Evolutionary conservation across 2,329 filamentous ascomycete genomes (phyloP), one percentile per base, ranked within the genome.

Genomic region (Trichoderma atroviride): DNA sequence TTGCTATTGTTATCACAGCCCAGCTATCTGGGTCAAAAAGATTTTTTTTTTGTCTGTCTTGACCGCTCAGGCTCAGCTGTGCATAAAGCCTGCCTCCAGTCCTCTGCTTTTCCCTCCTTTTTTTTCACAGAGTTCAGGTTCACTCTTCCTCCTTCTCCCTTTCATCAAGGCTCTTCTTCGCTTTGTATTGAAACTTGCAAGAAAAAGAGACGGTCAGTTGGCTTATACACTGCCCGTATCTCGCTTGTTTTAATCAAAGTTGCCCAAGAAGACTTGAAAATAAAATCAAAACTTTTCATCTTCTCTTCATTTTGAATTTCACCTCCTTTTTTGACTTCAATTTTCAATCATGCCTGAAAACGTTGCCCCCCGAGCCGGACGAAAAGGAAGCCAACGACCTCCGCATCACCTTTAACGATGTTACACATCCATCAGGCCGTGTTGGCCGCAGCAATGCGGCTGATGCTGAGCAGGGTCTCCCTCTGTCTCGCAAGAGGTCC

Each of bases 381-480:
- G 74, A 74, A 24, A 73, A 74, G 55, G 73, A 75, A 40, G 67
- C 72, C 33, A 72, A 75, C 52, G 74, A 75, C 69, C 69, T 71
- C 19, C 73, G 74, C 68, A 75, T 75, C 67, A 74, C 72, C n/a
- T 75, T 75, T 27, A 56, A 75, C 55, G 69, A 74, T 65, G 73
- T 70, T 2, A 67, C 72, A 22, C 73, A 75, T 43, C 74, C 72
- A 22, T 47, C 58, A 14, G 70, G 69, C 19, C 35, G 58, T 47
- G 58, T 61, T 50, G 69, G 68, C 3, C 72, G 74, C 37, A 72
- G 71, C 60, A 70, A 71, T 31, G 56, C 68, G 43, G n/a, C 65
- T 22, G 71, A 55, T 31, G 60, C 52, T 19, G 69, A 68, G 58
- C 50, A 50, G 13, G 71, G 73, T 9, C 74, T 74, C 37, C 73